Evolutionary conservation across 192 early-diverging fungal species (phyloP).

Genomic region (Coemansia sp.): DNA sequence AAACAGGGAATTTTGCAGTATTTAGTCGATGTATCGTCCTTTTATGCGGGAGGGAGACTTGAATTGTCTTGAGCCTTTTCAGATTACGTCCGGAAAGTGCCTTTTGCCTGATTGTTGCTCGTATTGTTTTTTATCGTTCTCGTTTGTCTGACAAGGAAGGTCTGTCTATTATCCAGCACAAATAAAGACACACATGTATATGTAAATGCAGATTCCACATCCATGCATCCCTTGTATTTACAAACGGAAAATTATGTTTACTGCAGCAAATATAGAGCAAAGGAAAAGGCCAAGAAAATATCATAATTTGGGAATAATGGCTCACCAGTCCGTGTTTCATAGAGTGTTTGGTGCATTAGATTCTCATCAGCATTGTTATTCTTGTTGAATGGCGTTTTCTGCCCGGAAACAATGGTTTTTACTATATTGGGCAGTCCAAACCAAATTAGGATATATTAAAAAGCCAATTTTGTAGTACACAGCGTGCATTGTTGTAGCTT

Average conservation of each 20-base stretch:
- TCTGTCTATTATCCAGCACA: not conserved
- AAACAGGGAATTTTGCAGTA: not conserved
- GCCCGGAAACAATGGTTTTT: not conserved
- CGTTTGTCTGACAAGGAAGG: not conserved
- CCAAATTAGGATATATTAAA: slow-evolving; percentile 47
- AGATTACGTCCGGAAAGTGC: not conserved
- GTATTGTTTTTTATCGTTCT: no score
- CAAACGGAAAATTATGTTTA: not conserved
- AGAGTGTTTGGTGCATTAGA: not conserved
- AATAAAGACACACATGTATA: not conserved
- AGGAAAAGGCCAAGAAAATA: not conserved
- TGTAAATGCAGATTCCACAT: not conserved
- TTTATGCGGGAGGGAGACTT: no score
- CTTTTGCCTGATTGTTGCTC: not conserved
- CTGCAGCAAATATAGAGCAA: not conserved
- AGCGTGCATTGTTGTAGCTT: not conserved
- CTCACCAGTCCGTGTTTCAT: not conserved
- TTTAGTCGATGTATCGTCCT: not conserved
- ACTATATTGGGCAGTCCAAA: slow-evolving; percentile 7
- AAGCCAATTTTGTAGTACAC: slow-evolving; percentile 3
- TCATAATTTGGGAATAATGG: not conserved
- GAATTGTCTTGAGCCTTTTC: not conserved
- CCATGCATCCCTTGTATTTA: not conserved
- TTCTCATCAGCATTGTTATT: not conserved
- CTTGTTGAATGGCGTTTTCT: slow-evolving; percentile 2